Evolutionary conservation across 495 filamentous ascomycete species (phyloP), one percentile per base, ranked within the genome.

Genomic region (Haplographium delicatum): DNA sequence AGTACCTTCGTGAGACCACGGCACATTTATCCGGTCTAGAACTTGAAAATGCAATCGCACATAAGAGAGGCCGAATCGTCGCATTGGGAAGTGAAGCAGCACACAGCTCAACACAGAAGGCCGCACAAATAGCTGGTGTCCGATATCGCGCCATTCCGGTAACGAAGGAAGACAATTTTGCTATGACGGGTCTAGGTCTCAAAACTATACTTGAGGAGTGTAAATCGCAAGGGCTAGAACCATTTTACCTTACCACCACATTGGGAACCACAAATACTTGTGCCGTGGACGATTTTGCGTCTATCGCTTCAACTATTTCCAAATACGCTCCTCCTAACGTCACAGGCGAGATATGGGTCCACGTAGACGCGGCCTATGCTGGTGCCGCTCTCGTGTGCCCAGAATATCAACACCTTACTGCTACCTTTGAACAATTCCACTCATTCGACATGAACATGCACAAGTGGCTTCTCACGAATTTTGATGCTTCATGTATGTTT

Each of bases 381-480:
- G 93, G 93, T 0, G 80, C 88, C 0, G 82, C 89, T 25, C 74
- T 97, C 4, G 74, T 96, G 4, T 84, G 82, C 13, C 82, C 88
- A 15, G 89, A 95, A 60, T 89, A 84, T 62, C 83, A 88, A 54
- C 72, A 87, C 60, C 75, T 89, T 44, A 72, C 85, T 0, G 61
- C 72, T 34, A 68, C 76, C 5, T 80, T 95, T 41, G 66, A 64
- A 8, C 63, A 70, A 1, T 89, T 95, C 50, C 89, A 96, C 67
- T 89, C 83, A 60, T 96, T 93, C 72, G 80, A 96, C 62, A 81
- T 88, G 71, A 98, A 97, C 68, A 85, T 96, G 85, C 93, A 96
- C 72, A 98, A 98, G 72, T 96, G 93, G 91, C 74, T 96, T 30
- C 78, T 96, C 11, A 88, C 88, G 34, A 95, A 95, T 68, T 96